Evolutionary conservation across 441 rosid genomes (phyloP).

Genomic region (Adansonia madagascariensis): DNA sequence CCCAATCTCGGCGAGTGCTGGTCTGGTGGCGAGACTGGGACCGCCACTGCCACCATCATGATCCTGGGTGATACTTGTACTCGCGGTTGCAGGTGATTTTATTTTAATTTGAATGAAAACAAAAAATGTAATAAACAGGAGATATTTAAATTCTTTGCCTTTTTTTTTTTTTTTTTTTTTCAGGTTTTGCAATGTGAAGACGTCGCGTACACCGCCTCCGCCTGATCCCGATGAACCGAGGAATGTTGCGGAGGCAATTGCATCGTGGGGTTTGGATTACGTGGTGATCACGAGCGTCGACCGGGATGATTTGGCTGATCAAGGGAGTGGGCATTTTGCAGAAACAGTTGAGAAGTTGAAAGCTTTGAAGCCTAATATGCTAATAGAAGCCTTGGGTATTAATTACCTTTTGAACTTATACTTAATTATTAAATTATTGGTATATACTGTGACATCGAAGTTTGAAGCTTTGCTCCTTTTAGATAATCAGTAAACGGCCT

Average conservation of each 20-base stretch:
- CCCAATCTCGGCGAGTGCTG: conserved; percentile 94
- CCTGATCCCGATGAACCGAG: conserved; percentile 85
- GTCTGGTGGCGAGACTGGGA: conserved; percentile 98
- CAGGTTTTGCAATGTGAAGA: conserved; percentile 96
- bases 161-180: neutral
- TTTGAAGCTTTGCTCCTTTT: neutral
- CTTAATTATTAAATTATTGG: neutral
- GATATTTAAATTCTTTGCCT: neutral
- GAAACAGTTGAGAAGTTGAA: conserved; percentile 83
- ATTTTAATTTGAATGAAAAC: neutral
- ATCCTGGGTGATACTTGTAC: conserved; percentile 97
- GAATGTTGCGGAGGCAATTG: conserved; percentile 95
- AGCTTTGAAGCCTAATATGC: conserved; percentile 74
- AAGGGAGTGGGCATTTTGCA: conserved; percentile 86
- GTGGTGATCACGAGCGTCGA: conserved; percentile 97
- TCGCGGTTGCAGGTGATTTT: conserved; percentile 81
- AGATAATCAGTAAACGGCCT: neutral
- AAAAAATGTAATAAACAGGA: neutral
- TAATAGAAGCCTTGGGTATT: conserved; percentile 93
- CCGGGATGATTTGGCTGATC: conserved; percentile 89
- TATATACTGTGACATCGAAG: neutral
- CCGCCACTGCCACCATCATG: conserved; percentile 97
- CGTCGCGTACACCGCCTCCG: conserved; percentile 93
- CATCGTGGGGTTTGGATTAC: conserved; percentile 97
- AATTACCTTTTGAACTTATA: neutral